A percentile compares a stretch with the other conserved stretches of the same genome.
Conservation (phyloP, 1,139 yeast species). For the Hansenula lynferdii region DNA sequence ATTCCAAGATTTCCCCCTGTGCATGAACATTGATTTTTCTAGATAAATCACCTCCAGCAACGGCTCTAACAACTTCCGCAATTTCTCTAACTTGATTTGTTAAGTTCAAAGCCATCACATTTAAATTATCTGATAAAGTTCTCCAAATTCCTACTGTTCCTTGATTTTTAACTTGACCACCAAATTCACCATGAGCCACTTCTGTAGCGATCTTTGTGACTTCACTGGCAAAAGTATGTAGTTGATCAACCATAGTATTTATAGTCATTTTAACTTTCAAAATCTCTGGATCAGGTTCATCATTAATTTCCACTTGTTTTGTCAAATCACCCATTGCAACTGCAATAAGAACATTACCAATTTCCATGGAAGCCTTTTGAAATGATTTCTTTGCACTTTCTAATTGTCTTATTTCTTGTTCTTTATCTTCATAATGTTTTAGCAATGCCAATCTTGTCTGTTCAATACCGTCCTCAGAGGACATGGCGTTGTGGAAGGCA, state of each 20-base stretch:
- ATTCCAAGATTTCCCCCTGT: conserved; percentile 78
- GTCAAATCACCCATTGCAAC: conserved; percentile 85
- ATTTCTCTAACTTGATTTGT: conserved; percentile 82
- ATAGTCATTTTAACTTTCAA: conserved; percentile 75
- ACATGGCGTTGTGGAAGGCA: conserved; percentile 4
- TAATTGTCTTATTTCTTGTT: conserved; percentile 7
- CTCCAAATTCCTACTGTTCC: conserved; percentile 88
- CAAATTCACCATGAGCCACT: conserved; percentile 84
- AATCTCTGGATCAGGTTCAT: conserved; percentile 73
- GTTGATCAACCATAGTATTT: conserved; percentile 85
- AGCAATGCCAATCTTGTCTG: conserved; percentile 5
- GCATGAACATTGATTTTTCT: conserved; percentile 82
- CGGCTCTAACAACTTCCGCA: conserved; percentile 87
- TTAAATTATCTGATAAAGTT: conserved; percentile 76
- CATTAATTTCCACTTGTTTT: conserved; percentile 69
- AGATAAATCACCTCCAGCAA: conserved; percentile 79
- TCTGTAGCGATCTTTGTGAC: conserved; percentile 85
- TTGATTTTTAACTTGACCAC: conserved; percentile 72
- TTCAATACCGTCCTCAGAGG: conserved; percentile 5
- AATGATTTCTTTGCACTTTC: conserved; percentile 48
- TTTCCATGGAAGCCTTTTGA: conserved; percentile 69
- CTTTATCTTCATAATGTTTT: conserved; percentile 5
- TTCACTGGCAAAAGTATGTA: conserved; percentile 76
- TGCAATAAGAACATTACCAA: conserved; percentile 77
- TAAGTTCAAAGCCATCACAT: conserved; percentile 81